Evolutionary conservation across 2,329 filamentous ascomycete genomes (phyloP).

Genomic region (Fusarium sp.): DNA sequence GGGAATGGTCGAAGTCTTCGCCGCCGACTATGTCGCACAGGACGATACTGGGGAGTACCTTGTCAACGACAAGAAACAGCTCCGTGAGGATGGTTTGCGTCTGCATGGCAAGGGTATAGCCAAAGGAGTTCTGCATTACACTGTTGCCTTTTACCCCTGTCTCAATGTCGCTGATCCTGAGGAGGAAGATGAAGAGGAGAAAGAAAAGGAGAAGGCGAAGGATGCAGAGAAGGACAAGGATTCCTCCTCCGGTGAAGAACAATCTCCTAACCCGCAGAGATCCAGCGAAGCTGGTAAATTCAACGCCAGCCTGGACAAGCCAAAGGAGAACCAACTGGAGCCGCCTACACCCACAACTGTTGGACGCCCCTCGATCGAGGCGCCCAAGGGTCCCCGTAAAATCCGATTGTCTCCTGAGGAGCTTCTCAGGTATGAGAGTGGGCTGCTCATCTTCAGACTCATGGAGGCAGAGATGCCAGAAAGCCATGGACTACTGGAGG

Average conservation of each 20-base stretch:
- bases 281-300: conserved; percentile 55
- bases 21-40: conserved; percentile 81
- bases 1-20: conserved; percentile 79
- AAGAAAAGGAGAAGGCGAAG: conserved; percentile 52
- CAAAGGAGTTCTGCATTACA: conserved; percentile 86
- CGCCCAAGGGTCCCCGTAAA: conserved; percentile 72
- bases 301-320: conserved; percentile 49
- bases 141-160: conserved; percentile 88
- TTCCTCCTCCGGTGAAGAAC: conserved; percentile 27
- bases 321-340: conserved; percentile 33
- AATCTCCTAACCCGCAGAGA: conserved; percentile 19
- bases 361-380: conserved; percentile 57
- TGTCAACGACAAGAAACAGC: conserved; percentile 78
- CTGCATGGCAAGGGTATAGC: conserved; percentile 76
- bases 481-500: conserved; percentile 80
- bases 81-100: conserved; percentile 73
- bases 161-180: conserved; percentile 89
- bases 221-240: conserved; percentile 27
- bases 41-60: conserved; percentile 83
- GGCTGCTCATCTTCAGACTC: conserved; percentile 92
- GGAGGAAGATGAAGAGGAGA: conserved; percentile 80
- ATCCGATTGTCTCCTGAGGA: conserved; percentile 82
- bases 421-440: conserved; percentile 85
- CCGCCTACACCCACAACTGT: conserved; percentile 50
- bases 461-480: conserved; percentile 87